A percentile compares a stretch with the other conserved stretches of the same genome.
Evolutionary conservation across 208 protist genomes (phyloP).

Genomic region (Tritrichomonas foetus): DNA sequence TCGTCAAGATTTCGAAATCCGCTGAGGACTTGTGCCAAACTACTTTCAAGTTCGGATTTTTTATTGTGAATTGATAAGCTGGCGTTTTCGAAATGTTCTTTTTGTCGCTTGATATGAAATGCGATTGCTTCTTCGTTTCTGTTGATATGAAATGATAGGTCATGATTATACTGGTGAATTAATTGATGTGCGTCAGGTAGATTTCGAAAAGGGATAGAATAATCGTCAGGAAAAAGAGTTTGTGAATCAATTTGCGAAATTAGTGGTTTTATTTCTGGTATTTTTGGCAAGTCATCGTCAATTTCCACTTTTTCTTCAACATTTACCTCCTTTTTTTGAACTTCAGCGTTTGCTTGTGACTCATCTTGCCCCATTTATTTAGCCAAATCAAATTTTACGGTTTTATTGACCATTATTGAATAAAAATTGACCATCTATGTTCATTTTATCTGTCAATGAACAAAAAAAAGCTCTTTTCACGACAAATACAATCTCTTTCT

Average conservation of each 20-base stretch:
- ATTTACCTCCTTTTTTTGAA: neutral
- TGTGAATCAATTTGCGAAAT: neutral
- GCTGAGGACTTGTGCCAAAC: neutral
- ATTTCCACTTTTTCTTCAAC: neutral
- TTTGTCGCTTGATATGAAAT: neutral
- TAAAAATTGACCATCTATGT: no score
- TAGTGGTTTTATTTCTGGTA: neutral
- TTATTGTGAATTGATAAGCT: neutral
- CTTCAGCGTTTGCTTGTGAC: neutral
- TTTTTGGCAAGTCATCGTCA: neutral
- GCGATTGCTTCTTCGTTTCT: neutral
- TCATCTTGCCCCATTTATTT: slow-evolving; percentile 24
- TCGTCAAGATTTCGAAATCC: neutral
- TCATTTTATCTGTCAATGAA: no score
- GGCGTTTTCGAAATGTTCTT: neutral
- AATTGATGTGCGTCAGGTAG: neutral
- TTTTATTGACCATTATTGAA: no score
- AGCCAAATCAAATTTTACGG: no score
- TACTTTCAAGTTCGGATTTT: neutral
- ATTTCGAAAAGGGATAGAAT: neutral
- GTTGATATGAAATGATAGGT: neutral
- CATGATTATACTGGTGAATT: neutral
- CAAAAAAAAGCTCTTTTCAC: no score
- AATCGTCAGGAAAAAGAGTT: neutral
- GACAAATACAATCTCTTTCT: no score